A percentile compares a stretch with the other conserved stretches of the same genome.
These are phyloP conservation scores for Eimeria falciformis DNA, from an alignment of 169 alveolate species.

Conservation along the genomic window DNA sequence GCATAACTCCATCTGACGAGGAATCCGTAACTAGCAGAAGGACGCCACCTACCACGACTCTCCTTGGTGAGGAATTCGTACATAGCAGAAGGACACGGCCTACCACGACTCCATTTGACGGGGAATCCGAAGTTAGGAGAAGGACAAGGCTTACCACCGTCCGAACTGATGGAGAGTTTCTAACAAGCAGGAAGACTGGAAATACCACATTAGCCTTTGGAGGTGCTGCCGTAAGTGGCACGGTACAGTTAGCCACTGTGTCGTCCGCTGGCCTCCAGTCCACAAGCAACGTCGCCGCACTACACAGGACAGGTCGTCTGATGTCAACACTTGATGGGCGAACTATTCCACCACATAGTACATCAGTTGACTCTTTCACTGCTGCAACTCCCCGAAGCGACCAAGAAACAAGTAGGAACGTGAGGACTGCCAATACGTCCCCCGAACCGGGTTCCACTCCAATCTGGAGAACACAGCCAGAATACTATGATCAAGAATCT, in stretches of 20 bases:
- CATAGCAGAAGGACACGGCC: not conserved
- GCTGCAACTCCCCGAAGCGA: not conserved
- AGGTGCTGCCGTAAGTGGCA: too few relatives aligned
- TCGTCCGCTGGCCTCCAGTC: too few relatives aligned
- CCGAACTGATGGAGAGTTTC: not conserved
- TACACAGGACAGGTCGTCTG: too few relatives aligned
- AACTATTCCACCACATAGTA: too few relatives aligned
- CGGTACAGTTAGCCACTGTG: too few relatives aligned
- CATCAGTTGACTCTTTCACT: too few relatives aligned
- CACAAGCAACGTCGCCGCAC: too few relatives aligned
- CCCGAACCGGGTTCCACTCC: not conserved
- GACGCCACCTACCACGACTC: not conserved
- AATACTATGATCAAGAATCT: not conserved
- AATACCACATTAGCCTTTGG: too few relatives aligned
- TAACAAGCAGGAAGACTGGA: not conserved
- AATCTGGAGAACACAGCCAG: not conserved
- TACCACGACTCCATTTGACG: not conserved
- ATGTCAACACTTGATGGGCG: too few relatives aligned
- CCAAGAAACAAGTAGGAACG: not conserved
- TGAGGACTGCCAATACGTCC: not conserved
- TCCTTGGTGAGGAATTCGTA: too few relatives aligned
- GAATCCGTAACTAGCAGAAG: not conserved
- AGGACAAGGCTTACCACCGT: not conserved
- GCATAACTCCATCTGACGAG: not conserved
- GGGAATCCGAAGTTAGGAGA: not conserved